A percentile compares a stretch with the other conserved stretches of the same genome.
These are phyloP conservation scores for Cadophora luteo-olivacea DNA, from an alignment of 2,329 filamentous ascomycete genomes.

Conservation along the genomic window DNA sequence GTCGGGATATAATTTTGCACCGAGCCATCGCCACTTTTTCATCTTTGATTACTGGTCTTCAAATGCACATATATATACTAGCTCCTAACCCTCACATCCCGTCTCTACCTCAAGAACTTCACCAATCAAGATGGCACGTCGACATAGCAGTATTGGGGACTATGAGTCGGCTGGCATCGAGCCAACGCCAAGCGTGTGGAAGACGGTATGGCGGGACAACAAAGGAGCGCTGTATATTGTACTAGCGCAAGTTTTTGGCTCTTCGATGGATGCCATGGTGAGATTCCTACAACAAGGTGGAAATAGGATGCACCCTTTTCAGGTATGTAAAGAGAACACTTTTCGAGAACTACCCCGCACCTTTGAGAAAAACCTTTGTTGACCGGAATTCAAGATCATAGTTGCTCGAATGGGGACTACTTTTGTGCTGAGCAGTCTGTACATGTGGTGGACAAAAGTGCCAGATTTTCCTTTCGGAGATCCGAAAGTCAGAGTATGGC, in stretches of 20 bases:
- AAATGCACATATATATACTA: neutral
- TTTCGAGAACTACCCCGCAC: neutral
- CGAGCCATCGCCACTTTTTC: conserved; percentile 5
- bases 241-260: conserved; percentile 78
- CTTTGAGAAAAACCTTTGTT: conserved; percentile 54
- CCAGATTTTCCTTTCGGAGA: conserved; percentile 76
- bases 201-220: conserved; percentile 66
- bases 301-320: conserved; percentile 79
- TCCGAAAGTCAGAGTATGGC: conserved; percentile 68
- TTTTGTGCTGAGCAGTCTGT: conserved; percentile 50
- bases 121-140: conserved; percentile 8
- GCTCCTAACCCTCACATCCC: neutral
- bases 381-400: conserved; percentile 66
- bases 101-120: neutral
- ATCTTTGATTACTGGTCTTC: neutral
- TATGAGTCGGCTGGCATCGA: conserved; percentile 22
- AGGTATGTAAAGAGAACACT: conserved; percentile 57
- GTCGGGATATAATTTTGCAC: neutral
- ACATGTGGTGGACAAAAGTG: conserved; percentile 76
- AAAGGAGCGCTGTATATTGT: conserved; percentile 77
- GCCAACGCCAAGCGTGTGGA: conserved; percentile 20
- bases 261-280: conserved; percentile 84
- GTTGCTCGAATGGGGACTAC: conserved; percentile 43
- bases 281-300: conserved; percentile 76
- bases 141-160: conserved; percentile 13